Percentiles rank a stretch among this genome's conserved stretches.
Evolutionary conservation across 2,329 filamentous ascomycete genomes (phyloP).

Genomic region (Penicillium sp.): DNA sequence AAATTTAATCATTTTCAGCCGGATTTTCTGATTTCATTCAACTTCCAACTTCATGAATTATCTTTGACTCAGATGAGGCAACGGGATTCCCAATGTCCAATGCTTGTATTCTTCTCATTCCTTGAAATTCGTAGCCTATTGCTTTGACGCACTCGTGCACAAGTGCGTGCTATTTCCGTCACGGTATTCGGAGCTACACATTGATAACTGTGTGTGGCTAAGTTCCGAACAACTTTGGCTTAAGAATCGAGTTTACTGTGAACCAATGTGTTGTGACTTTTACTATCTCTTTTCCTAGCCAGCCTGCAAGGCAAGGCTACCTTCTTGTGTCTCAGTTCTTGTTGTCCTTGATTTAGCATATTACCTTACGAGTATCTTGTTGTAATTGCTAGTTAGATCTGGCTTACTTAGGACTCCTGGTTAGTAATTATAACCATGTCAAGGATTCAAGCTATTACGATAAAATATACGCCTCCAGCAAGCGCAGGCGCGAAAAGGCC

Average conservation of each 20-base stretch:
- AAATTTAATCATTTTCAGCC: background rate
- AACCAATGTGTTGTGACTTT: background rate
- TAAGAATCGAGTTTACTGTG: no score
- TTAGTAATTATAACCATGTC: constrained; percentile 20
- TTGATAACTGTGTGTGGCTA: background rate
- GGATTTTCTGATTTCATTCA: background rate
- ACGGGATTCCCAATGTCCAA: background rate
- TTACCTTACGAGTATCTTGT: no score
- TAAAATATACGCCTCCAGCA: constrained; percentile 24
- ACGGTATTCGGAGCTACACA: background rate
- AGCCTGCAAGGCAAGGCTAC: background rate
- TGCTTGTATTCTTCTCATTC: background rate
- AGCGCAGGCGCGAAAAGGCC: constrained; percentile 26
- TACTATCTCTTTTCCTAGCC: background rate
- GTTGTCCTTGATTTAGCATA: background rate
- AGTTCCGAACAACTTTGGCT: no score
- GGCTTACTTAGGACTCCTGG: no score
- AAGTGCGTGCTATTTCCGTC: background rate
- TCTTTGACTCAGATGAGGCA: background rate
- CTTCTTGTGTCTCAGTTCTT: no score
- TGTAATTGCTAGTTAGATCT: no score
- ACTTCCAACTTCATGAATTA: background rate
- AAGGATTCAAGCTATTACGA: constrained; percentile 30
- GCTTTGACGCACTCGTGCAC: no score
- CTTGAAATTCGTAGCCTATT: background rate